Evolutionary conservation across 768 basidiomycete species (phyloP).

Genomic region (Lactifluus pinguis): DNA sequence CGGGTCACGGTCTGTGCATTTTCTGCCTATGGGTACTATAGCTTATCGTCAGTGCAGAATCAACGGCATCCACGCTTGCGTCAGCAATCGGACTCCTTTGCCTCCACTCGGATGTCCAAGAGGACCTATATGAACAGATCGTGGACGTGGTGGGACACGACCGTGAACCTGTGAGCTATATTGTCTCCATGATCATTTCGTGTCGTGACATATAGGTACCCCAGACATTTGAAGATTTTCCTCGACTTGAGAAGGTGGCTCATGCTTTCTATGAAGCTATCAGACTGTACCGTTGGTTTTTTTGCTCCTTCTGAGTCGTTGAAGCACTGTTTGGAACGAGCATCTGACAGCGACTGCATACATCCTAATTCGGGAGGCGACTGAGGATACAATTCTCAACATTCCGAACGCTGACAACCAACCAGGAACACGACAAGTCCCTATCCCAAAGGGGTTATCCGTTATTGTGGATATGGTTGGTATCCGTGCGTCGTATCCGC

Average conservation of each 20-base stretch:
- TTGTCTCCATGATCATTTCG: neutral
- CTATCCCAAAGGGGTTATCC: conserved; percentile 23
- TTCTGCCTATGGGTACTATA: neutral
- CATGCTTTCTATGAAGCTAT: conserved; percentile 27
- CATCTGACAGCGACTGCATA: conserved; percentile 24
- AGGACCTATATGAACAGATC: conserved; percentile 28
- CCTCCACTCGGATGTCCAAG: conserved; percentile 25
- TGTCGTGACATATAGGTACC: neutral
- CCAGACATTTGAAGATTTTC: conserved; percentile 23
- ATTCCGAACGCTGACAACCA: conserved; percentile 4
- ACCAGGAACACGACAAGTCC: conserved; percentile 18
- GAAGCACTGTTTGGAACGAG: neutral
- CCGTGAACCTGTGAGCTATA: conserved; percentile 2
- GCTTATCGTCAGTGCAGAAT: conserved; percentile 21
- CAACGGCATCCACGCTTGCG: conserved; percentile 27
- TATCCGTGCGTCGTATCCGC: conserved; percentile 2
- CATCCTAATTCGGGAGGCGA: conserved; percentile 25
- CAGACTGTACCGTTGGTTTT: conserved; percentile 28
- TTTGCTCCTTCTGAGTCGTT: neutral
- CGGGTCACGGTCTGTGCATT: conserved; percentile 17
- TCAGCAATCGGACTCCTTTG: conserved; percentile 28
- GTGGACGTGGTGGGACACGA: conserved; percentile 20
- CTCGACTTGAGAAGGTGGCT: conserved; percentile 26
- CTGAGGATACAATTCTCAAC: conserved; percentile 22
- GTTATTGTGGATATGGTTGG: conserved; percentile 27